Evolutionary conservation across 2,329 filamentous ascomycete species (phyloP).

Genomic region (Lachnellula suecica): DNA sequence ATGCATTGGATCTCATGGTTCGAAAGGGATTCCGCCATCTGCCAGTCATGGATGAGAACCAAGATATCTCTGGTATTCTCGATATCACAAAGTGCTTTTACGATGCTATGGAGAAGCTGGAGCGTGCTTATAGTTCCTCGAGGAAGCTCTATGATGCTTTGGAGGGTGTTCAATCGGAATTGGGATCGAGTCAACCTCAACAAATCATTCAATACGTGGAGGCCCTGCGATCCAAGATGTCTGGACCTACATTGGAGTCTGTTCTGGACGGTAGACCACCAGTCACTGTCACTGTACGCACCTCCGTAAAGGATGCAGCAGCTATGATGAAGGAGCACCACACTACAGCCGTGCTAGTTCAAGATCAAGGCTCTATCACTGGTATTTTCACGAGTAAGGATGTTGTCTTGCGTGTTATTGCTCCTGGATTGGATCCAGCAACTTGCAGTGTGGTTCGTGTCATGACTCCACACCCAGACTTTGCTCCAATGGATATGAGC

Average conservation of each 20-base stretch:
- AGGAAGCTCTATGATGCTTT: constrained; percentile 95
- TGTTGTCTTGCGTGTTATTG: constrained; percentile 95
- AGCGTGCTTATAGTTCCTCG: constrained; percentile 97
- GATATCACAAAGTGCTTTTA: constrained; percentile 99
- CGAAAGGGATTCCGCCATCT: constrained; percentile 96
- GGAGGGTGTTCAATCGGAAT: constrained; percentile 95
- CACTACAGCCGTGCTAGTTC: constrained; percentile 92
- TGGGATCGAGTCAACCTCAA: constrained; percentile 93
- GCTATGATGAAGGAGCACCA: constrained; percentile 98
- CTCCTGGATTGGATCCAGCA: constrained; percentile 87
- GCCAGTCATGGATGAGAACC: constrained; percentile 99
- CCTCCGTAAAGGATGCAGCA: constrained; percentile 93
- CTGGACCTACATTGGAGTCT: constrained; percentile 90
- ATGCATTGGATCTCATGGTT: constrained; percentile 97
- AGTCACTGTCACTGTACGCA: constrained; percentile 91
- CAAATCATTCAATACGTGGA: constrained; percentile 99
- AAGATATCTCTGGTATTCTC: constrained; percentile 95
- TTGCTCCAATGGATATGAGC: constrained; percentile 98
- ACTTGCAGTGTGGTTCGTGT: constrained; percentile 98
- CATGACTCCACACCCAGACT: constrained; percentile 98
- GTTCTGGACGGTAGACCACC: constrained; percentile 90
- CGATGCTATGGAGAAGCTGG: constrained; percentile 99
- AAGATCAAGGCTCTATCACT: constrained; percentile 95
- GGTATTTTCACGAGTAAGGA: constrained; percentile 99
- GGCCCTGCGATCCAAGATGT: constrained; percentile 94